phyloP scores from a whole-genome alignment of 306 rosid species.

The Sphenostylis stenocarpa region DNA sequence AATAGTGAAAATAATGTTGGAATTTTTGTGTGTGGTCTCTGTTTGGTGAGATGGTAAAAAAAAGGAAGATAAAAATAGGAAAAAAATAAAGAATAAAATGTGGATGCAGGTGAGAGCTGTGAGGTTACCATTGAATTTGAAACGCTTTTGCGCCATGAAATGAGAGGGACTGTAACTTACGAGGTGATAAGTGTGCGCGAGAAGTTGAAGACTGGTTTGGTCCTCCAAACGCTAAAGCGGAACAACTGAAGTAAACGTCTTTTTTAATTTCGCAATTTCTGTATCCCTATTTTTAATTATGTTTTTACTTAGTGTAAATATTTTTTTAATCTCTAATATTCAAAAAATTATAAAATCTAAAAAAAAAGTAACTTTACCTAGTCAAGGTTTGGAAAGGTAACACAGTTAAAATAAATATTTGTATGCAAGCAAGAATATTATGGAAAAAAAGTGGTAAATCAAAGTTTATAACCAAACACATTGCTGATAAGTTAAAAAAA shows the following conservation, averaged over 20 bases:
- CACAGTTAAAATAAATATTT: no score
- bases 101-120: neutral
- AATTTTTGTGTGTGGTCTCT: neutral
- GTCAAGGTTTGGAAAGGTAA: no score
- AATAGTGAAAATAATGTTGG: neutral
- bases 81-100: neutral
- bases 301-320: no score
- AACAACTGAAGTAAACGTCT: neutral
- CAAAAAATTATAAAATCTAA: no score
- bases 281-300: no score
- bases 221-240: neutral
- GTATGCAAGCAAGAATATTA: no score
- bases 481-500: no score
- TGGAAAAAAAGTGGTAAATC: no score
- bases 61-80: neutral
- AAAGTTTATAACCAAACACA: no score
- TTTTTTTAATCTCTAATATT: no score
- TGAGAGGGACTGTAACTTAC: neutral
- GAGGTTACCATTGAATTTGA: conserved; percentile 49
- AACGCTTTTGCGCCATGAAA: conserved; percentile 46
- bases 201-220: neutral
- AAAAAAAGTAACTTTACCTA: no score
- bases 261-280: no score
- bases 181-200: neutral
- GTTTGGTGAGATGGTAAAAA: neutral